Evolutionary conservation across 306 rosid genomes (phyloP).

Genomic region (Carpinus viminea): DNA sequence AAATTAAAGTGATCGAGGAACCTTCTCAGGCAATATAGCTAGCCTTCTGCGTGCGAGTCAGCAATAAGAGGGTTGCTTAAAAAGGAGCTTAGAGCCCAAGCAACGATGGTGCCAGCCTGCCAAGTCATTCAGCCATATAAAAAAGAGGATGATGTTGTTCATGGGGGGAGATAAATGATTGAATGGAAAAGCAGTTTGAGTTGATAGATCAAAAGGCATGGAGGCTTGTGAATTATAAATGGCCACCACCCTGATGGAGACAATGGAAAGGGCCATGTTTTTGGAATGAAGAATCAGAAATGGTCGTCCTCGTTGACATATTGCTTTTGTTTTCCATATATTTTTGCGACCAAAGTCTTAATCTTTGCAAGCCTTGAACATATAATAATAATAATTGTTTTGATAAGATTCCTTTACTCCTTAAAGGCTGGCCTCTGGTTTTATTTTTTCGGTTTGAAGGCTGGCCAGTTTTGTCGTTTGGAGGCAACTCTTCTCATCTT

Average conservation of each 20-base stretch:
- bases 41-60: constrained; percentile 20
- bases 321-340: constrained; percentile 9
- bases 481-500: constrained; percentile 45
- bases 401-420: constrained; percentile 54
- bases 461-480: constrained; percentile 63
- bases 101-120: constrained; percentile 99
- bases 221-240: constrained; percentile 52
- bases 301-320: constrained; percentile 51
- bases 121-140: constrained; percentile 70
- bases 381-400: constrained; percentile 9
- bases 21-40: constrained; percentile 4
- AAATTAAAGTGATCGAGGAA: background rate
- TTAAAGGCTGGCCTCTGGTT: constrained; percentile 65
- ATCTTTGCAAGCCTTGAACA: constrained; percentile 15
- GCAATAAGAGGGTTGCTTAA: constrained; percentile 42
- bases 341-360: constrained; percentile 31
- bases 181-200: constrained; percentile 55
- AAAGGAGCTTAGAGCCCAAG: constrained; percentile 55
- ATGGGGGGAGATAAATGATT: constrained; percentile 83
- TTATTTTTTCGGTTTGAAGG: constrained; percentile 36
- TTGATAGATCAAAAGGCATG: constrained; percentile 41
- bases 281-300: constrained; percentile 35
- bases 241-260: constrained; percentile 41
- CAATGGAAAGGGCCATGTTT: constrained; percentile 32
- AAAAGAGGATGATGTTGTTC: constrained; percentile 54